These are phyloP conservation scores for Ogataea ganodermae DNA, from an alignment of 805 yeast genomes.

Conservation along the genomic window DNA sequence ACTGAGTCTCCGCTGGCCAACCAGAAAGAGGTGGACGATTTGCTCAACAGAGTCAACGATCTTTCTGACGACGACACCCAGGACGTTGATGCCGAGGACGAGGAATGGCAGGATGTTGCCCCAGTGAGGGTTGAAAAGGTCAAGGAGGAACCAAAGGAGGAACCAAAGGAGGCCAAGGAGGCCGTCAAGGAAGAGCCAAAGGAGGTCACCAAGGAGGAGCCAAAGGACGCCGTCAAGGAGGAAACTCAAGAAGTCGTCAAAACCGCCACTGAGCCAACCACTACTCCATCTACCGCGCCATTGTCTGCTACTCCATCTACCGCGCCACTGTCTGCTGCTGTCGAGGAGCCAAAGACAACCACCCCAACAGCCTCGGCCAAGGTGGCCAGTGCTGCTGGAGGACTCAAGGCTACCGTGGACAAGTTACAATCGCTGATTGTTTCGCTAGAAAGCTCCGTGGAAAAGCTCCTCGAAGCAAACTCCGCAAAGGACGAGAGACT, in stretches of 20 bases:
- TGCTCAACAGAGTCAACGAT: conserved; percentile 47
- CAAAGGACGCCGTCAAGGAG: conserved; percentile 7
- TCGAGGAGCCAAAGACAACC: conserved; percentile 22
- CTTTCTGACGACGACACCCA: conserved; percentile 43
- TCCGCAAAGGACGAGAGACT: conserved; percentile 67
- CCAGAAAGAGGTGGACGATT: conserved; percentile 46
- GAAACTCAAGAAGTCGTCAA: conserved; percentile 10
- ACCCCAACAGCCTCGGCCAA: conserved; percentile 37
- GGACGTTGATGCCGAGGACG: conserved; percentile 32
- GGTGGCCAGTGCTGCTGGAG: conserved; percentile 50
- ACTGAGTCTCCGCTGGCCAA: conserved; percentile 48
- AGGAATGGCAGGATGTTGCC: conserved; percentile 31
- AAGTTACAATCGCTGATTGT: conserved; percentile 60
- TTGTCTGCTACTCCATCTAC: no score
- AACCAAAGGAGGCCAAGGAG: conserved; percentile 6
- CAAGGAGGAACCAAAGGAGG: conserved; percentile 7
- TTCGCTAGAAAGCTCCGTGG: conserved; percentile 57
- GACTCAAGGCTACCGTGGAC: conserved; percentile 72
- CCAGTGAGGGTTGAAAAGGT: conserved; percentile 7
- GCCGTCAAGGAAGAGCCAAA: conserved; percentile 26
- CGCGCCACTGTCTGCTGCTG: neutral
- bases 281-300: neutral
- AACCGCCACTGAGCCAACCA: neutral
- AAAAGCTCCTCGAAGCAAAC: conserved; percentile 52
- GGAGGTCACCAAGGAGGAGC: conserved; percentile 18